Conservation (phyloP, 129 eudicot genomes). For the Mikania micrantha region DNA sequence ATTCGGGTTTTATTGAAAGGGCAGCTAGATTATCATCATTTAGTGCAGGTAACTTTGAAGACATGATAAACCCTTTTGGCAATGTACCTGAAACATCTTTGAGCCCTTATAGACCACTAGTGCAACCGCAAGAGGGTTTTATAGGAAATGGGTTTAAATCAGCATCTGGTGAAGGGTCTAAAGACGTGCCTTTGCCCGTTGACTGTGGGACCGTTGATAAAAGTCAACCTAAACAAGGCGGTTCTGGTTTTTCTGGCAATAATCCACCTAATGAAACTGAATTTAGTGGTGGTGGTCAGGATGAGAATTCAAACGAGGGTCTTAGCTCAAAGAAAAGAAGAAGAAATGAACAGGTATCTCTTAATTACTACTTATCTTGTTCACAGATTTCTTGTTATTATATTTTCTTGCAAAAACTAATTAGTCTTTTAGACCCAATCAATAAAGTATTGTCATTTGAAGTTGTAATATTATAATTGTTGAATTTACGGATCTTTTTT, state of each 20-base stretch:
- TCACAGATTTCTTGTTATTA: not conserved
- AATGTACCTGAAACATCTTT: conserved; percentile 31
- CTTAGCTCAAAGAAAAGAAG: conserved; percentile 65
- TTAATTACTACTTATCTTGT: not conserved
- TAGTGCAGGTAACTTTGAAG: conserved; percentile 64
- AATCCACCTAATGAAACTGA: conserved; percentile 58
- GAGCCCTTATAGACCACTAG: conserved; percentile 32
- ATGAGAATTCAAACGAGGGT: conserved; percentile 46
- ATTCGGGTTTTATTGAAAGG: conserved; percentile 76
- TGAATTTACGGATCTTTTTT: not conserved
- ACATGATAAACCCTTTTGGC: conserved; percentile 58
- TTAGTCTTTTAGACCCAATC: not conserved
- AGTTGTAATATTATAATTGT: not conserved
- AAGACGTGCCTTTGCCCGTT: conserved; percentile 31
- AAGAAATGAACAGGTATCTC: conserved; percentile 51
- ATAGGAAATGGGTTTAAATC: conserved; percentile 37
- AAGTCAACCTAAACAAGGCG: conserved; percentile 47
- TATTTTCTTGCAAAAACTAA: not conserved
- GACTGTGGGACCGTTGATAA: conserved; percentile 39
- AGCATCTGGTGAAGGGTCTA: conserved; percentile 35
- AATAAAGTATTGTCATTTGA: not conserved
- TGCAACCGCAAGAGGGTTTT: conserved; percentile 40
- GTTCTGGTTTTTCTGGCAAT: conserved; percentile 40
- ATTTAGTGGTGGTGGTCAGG: conserved; percentile 45
- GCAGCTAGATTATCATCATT: conserved; percentile 75